phyloP scores from a whole-genome alignment of 192 early-diverging fungal genomes.

The Blastocladiella britannica region DNA sequence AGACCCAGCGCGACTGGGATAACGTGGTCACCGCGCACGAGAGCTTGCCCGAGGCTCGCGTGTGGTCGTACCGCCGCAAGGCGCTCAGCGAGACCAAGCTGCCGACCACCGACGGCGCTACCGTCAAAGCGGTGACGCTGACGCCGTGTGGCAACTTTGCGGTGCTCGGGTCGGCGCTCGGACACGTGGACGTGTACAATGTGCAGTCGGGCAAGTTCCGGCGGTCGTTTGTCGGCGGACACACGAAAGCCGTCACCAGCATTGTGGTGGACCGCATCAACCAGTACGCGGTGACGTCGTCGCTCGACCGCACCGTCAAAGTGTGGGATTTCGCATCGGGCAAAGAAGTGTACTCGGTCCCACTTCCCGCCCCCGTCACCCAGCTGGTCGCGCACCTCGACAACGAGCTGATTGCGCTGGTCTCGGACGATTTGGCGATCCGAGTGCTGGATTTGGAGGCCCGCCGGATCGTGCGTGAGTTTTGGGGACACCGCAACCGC shows the following conservation, averaged over 20 bases:
- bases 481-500: slow-evolving; percentile 65
- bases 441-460: slow-evolving; percentile 76
- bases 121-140: slow-evolving; percentile 40
- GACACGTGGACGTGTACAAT: slow-evolving; percentile 75
- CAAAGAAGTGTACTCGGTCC: slow-evolving; percentile 34
- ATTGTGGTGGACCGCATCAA: slow-evolving; percentile 55
- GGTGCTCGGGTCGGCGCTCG: slow-evolving; percentile 55
- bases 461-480: slow-evolving; percentile 59
- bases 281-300: slow-evolving; percentile 45
- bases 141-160: slow-evolving; percentile 88
- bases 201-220: slow-evolving; percentile 78
- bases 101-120: slow-evolving; percentile 31
- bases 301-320: slow-evolving; percentile 64
- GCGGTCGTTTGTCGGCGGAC: slow-evolving; percentile 46
- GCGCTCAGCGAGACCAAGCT: slow-evolving; percentile 50
- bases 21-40: slow-evolving; percentile 75
- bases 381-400: slow-evolving; percentile 41
- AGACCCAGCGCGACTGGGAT: slow-evolving; percentile 58
- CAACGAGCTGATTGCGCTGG: slow-evolving; percentile 55
- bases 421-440: slow-evolving; percentile 69
- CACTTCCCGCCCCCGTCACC: slow-evolving; percentile 41
- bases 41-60: slow-evolving; percentile 43
- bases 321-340: slow-evolving; percentile 72
- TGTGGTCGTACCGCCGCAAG: slow-evolving; percentile 66
- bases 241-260: slow-evolving; percentile 62